Percentiles rank a stretch among this genome's conserved stretches.
These are phyloP conservation scores for Xanthoceras sorbifolium DNA, from an alignment of 345 rosid species.

Conservation along the genomic window DNA sequence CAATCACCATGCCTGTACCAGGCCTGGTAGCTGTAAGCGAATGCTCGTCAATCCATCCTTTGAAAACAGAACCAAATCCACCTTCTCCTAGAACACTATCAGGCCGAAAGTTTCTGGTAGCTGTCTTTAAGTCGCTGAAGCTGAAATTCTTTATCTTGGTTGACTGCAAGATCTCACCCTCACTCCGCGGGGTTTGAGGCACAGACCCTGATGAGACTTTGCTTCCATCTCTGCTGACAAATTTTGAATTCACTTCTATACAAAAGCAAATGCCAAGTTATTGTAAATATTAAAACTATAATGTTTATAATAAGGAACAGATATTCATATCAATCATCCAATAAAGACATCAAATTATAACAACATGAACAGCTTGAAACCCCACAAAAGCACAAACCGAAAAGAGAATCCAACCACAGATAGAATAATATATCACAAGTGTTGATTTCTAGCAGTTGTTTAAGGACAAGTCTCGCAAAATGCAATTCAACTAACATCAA, in stretches of 20 bases:
- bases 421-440: too few species aligned
- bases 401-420: constrained; percentile 9
- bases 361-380: background rate
- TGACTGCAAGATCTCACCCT: constrained; percentile 85
- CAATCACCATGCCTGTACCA: constrained; percentile 84
- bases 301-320: background rate
- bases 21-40: constrained; percentile 68
- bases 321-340: background rate
- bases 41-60: constrained; percentile 92
- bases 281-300: background rate
- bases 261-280: background rate
- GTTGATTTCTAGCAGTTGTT: too few species aligned
- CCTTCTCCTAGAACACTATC: constrained; percentile 97
- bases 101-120: constrained; percentile 88
- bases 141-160: constrained; percentile 68
- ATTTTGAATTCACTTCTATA: constrained; percentile 66
- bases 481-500: too few species aligned
- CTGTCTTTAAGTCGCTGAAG: constrained; percentile 67
- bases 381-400: background rate
- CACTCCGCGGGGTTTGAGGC: constrained; percentile 74
- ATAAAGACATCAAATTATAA: background rate
- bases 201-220: constrained; percentile 56
- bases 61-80: constrained; percentile 95
- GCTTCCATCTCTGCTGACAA: constrained; percentile 59
- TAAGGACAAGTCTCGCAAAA: too few species aligned